Conservation (phyloP, 2,329 filamentous ascomycete species). For the Remersonia thermophila region DNA sequence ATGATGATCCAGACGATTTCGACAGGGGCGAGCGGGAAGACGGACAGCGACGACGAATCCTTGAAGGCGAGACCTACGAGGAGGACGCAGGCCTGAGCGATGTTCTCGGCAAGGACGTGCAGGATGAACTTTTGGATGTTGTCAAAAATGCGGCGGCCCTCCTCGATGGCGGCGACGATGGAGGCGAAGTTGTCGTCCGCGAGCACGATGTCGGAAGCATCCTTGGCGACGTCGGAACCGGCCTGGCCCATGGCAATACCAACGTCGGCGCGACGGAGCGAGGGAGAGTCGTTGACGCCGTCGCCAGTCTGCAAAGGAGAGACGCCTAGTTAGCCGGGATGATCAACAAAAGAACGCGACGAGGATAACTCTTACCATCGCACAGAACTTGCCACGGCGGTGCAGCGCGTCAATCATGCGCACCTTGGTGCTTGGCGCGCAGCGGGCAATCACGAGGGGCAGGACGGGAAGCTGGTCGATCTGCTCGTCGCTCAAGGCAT, state of each 20-base stretch:
- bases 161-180: constrained; percentile 57
- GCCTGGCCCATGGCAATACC: constrained; percentile 64
- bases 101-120: constrained; percentile 58
- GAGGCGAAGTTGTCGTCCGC: constrained; percentile 83
- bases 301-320: constrained; percentile 43
- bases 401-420: constrained; percentile 62
- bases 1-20: constrained; percentile 71
- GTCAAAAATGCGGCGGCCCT: constrained; percentile 59
- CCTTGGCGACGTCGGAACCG: constrained; percentile 62
- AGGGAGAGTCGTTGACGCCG: constrained; percentile 63
- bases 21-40: constrained; percentile 59
- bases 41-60: constrained; percentile 43
- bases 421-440: constrained; percentile 58
- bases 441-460: constrained; percentile 57
- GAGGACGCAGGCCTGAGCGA: constrained; percentile 56
- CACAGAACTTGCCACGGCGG: constrained; percentile 52
- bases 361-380: constrained; percentile 36
- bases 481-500: constrained; percentile 46
- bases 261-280: constrained; percentile 60
- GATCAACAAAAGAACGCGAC: neutral
- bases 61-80: constrained; percentile 59
- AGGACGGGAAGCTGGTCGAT: constrained; percentile 49
- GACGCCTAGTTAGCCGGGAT: neutral
- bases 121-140: constrained; percentile 62
- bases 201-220: constrained; percentile 78